Evolutionary conservation across 306 rosid genomes (phyloP).

Genomic region (Senna siamea): DNA sequence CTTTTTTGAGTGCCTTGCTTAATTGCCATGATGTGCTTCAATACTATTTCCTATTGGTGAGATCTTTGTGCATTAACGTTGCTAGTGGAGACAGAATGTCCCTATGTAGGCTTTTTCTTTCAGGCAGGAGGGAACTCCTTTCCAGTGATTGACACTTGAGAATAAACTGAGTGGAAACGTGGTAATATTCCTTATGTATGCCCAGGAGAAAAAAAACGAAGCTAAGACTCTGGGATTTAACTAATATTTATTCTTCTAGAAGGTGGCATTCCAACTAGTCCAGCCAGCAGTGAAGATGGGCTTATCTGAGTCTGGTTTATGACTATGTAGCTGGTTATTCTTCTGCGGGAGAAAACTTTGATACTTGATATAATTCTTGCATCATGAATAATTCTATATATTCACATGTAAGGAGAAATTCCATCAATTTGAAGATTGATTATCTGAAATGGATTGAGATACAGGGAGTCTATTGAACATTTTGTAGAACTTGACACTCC

Average conservation of each 20-base stretch:
- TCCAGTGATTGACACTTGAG: constrained; percentile 43
- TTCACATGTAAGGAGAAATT: constrained; percentile 18
- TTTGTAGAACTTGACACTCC: constrained; percentile 22
- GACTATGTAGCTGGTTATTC: constrained; percentile 30
- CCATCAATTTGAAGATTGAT: constrained; percentile 15
- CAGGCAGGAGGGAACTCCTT: constrained; percentile 31
- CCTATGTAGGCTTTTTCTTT: constrained; percentile 18
- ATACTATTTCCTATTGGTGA: constrained; percentile 26
- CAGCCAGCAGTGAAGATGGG: constrained; percentile 27
- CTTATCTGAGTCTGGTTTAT: constrained; percentile 29
- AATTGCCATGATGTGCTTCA: constrained; percentile 31
- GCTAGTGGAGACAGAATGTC: constrained; percentile 51
- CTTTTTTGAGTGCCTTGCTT: constrained; percentile 28
- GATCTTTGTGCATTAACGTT: constrained; percentile 34
- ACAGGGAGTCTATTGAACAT: constrained; percentile 12
- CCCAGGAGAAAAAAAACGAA: constrained; percentile 1
- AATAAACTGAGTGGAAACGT: constrained; percentile 44
- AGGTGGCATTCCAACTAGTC: constrained; percentile 21
- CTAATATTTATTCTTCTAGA: constrained; percentile 29
- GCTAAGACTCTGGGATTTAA: constrained; percentile 33
- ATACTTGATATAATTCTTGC: constrained; percentile 32
- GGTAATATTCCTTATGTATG: constrained; percentile 45
- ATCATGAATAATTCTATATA: constrained; percentile 24
- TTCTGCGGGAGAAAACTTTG: too few relatives aligned
- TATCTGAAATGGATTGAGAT: constrained; percentile 31